Evolutionary conservation across 2,329 filamentous ascomycete genomes (phyloP), one percentile per base, ranked within the genome.

Genomic region (Fusarium ramigenum): DNA sequence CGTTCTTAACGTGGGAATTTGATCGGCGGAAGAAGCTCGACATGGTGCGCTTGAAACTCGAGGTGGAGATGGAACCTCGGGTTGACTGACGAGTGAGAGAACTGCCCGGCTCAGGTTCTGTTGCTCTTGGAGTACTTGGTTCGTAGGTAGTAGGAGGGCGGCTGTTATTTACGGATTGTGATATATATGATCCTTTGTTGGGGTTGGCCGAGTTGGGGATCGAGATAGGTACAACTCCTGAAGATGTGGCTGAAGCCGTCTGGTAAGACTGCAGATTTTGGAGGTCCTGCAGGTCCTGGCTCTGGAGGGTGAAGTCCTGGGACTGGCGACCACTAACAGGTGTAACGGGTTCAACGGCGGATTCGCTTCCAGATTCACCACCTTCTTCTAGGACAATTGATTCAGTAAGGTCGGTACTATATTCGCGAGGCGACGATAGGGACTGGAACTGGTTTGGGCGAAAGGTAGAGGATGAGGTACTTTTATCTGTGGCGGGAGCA

Each of bases 281-380:
- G 66, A 78, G 76, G 63, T 80, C 77, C 67, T 80, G 77, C 65
- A 81, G 76, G 60, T 86, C 83, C 73, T 83, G 82, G 58, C 80
- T 80, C 61, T 84, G 83, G 68, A 84, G 78, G 40, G 82, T 80
- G 70, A 90, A 89, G 72, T 89, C 87, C 65, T 87, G 86, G 52
- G 88, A 89, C 76, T 88, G 80, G 57, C 83, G 86, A 69, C 87
- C 85, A 75, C 89, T 91, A 67, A 89, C 86, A 53, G 90, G 90
- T 28, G 90, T 92, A 65, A 89, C 84, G 49, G 90, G 90, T 73
- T 91, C 90, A 81, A 88, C 87, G 62, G 85, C 83, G 30, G 86
- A 86, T 76, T 91, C 89, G 79, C 87, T 90, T 70, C 87, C 86
- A 14, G 88, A 90, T 78, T 91, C 89, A 81, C 88, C 88, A 79